Percentiles rank a stretch among this genome's conserved stretches.
Conservation (phyloP, 805 yeast species). For the Kregervanrija fluxuum region DNA sequence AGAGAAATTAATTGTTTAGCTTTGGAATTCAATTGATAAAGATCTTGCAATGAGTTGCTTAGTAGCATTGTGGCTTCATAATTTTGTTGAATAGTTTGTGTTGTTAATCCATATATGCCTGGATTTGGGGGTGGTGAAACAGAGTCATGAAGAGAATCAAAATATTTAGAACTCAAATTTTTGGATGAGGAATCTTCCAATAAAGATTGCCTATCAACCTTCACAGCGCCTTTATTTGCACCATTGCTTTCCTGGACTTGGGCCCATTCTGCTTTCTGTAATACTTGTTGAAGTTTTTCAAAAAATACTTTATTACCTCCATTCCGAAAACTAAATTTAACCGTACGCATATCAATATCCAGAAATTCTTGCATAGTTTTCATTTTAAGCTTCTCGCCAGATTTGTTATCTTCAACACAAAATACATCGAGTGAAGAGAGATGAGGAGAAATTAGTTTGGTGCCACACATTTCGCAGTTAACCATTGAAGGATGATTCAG, state of each 20-base stretch:
- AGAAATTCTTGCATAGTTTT: slow-evolving; percentile 3
- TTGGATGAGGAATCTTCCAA: too few relatives aligned
- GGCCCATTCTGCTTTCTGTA: slow-evolving; percentile 50
- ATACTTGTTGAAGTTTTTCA: slow-evolving; percentile 34
- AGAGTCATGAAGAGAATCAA: slow-evolving; percentile 3
- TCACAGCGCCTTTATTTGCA: slow-evolving; percentile 32
- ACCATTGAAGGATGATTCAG: slow-evolving; percentile 72
- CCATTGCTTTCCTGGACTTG: slow-evolving; percentile 11
- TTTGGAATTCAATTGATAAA: slow-evolving; percentile 68
- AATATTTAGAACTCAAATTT: background rate
- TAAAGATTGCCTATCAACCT: slow-evolving; percentile 3
- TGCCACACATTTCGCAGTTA: slow-evolving; percentile 85
- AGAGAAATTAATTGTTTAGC: slow-evolving; percentile 65
- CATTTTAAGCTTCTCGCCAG: background rate
- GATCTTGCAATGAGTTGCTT: slow-evolving; percentile 64
- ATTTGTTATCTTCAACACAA: background rate
- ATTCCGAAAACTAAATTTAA: slow-evolving; percentile 69
- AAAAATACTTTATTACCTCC: slow-evolving; percentile 57
- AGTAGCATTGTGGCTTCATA: slow-evolving; percentile 54
- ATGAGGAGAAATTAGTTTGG: slow-evolving; percentile 32
- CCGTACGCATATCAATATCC: slow-evolving; percentile 25
- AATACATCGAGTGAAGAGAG: slow-evolving; percentile 10
- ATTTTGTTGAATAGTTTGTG: slow-evolving; percentile 44
- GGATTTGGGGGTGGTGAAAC: slow-evolving; percentile 17
- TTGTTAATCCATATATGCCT: slow-evolving; percentile 71